Conservation (phyloP, 768 basidiomycete genomes). For the Paxillus involutus region DNA sequence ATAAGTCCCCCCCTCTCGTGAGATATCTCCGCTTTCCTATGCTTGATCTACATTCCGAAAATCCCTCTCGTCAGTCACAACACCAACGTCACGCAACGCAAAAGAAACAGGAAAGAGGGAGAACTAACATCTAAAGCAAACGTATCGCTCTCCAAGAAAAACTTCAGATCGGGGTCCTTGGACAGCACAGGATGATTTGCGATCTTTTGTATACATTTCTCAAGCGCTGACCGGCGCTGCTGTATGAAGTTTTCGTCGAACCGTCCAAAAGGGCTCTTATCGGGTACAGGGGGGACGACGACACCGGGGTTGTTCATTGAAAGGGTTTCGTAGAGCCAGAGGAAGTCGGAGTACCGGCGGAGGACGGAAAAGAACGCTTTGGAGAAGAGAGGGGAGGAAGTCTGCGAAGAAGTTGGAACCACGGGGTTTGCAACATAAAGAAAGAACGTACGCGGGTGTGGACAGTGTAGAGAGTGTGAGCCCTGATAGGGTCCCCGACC, state of each 20-base stretch:
- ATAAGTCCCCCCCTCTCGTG: slow-evolving; percentile 82
- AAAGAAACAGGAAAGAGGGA: not conserved
- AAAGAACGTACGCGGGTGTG: slow-evolving; percentile 67
- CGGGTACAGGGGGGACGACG: slow-evolving; percentile 94
- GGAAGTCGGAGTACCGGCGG: slow-evolving; percentile 95
- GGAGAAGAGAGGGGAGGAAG: slow-evolving; percentile 80
- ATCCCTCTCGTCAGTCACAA: not conserved
- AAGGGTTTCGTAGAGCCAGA: slow-evolving; percentile 93
- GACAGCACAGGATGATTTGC: slow-evolving; percentile 89
- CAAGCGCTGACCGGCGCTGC: slow-evolving; percentile 78
- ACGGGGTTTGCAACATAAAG: not conserved
- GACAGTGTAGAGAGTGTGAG: slow-evolving; percentile 96
- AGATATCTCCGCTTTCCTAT: slow-evolving; percentile 73
- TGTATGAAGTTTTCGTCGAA: slow-evolving; percentile 93
- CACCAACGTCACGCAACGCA: not conserved
- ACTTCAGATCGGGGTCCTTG: slow-evolving; percentile 82
- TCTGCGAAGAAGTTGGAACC: slow-evolving; percentile 41
- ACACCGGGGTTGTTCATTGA: slow-evolving; percentile 93
- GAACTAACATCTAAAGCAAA: slow-evolving; percentile 83
- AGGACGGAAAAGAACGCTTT: slow-evolving; percentile 90
- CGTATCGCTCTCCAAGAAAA: slow-evolving; percentile 92
- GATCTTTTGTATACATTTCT: slow-evolving; percentile 91
- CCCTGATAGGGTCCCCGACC: slow-evolving; percentile 92
- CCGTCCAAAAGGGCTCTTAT: slow-evolving; percentile 90
- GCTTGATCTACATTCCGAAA: slow-evolving; percentile 67